Percentiles rank a stretch among this genome's conserved stretches.
Evolutionary conservation across 768 basidiomycete species (phyloP).

Genomic region (Agaricus blazei): DNA sequence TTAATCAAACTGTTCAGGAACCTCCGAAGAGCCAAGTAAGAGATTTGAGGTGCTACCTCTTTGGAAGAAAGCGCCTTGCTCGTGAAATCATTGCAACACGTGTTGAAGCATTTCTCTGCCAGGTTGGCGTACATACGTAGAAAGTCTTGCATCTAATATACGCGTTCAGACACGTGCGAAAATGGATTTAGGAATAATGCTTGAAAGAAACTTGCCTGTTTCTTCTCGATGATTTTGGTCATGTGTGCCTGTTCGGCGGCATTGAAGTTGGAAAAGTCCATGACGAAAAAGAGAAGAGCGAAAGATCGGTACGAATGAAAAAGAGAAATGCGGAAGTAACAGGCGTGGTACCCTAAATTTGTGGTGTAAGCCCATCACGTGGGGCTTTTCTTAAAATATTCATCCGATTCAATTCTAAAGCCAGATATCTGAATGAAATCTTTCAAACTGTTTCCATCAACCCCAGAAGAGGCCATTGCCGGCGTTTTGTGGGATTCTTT

Average conservation of each 20-base stretch:
- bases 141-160: constrained; percentile 92
- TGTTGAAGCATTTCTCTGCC: constrained; percentile 93
- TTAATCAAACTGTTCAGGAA: background rate
- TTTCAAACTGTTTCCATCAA: too few relatives aligned
- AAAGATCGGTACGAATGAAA: constrained; percentile 7
- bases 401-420: too few relatives aligned
- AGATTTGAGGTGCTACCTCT: constrained; percentile 53
- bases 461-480: too few relatives aligned
- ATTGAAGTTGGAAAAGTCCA: constrained; percentile 93
- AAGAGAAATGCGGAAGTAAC: background rate
- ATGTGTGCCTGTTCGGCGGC: constrained; percentile 94
- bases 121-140: constrained; percentile 91
- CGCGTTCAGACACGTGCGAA: constrained; percentile 4
- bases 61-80: constrained; percentile 90
- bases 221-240: constrained; percentile 91
- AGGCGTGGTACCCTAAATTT: background rate
- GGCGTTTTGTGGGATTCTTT: too few relatives aligned
- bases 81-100: constrained; percentile 96
- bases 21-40: background rate
- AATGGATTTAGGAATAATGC: background rate
- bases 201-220: constrained; percentile 59
- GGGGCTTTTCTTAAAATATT: background rate
- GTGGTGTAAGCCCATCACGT: constrained; percentile 15
- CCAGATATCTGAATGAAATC: too few relatives aligned
- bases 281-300: constrained; percentile 26